A percentile compares a stretch with the other conserved stretches of the same genome.
Conservation (phyloP, 805 yeast genomes). For the Candida schatavii region DNA sequence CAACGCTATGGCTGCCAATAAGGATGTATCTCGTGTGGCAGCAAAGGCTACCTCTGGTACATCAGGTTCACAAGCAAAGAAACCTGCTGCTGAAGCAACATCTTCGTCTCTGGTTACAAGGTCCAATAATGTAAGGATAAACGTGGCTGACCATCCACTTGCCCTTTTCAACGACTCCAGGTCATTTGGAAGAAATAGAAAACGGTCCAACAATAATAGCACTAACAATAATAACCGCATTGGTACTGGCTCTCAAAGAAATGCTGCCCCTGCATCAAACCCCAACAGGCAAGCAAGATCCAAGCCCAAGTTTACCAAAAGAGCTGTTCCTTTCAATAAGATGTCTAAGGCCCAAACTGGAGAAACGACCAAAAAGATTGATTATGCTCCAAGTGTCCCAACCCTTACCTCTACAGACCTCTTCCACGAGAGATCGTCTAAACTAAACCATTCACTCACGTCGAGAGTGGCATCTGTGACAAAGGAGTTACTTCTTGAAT, state of each 20-base stretch:
- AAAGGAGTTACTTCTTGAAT: conserved; percentile 33
- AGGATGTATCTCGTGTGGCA: not conserved
- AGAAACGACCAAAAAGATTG: conserved; percentile 10
- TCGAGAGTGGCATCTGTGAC: conserved; percentile 40
- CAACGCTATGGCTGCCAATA: not conserved
- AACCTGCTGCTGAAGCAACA: not conserved
- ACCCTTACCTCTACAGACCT: conserved; percentile 24
- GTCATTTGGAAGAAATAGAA: not conserved
- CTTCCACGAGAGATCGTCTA: conserved; percentile 37
- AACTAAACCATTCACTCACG: conserved; percentile 22
- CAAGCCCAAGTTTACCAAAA: not conserved
- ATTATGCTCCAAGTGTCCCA: conserved; percentile 16
- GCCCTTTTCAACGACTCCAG: conserved; percentile 3
- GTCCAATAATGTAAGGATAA: conserved; percentile 4
- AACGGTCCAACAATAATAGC: conserved; percentile 5
- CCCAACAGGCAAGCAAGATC: conserved; percentile 1
- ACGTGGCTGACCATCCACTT: conserved; percentile 21
- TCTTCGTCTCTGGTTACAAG: not conserved
- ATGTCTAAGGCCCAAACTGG: not conserved
- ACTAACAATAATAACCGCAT: not conserved
- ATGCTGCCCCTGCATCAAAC: conserved; percentile 3
- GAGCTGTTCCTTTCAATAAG: conserved; percentile 1
- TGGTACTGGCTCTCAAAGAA: not conserved
- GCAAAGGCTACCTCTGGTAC: conserved; percentile 1
- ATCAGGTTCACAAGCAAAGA: conserved; percentile 4